Conservation (phyloP, 73 alveolate species). For the Uronychia setigera region DNA sequence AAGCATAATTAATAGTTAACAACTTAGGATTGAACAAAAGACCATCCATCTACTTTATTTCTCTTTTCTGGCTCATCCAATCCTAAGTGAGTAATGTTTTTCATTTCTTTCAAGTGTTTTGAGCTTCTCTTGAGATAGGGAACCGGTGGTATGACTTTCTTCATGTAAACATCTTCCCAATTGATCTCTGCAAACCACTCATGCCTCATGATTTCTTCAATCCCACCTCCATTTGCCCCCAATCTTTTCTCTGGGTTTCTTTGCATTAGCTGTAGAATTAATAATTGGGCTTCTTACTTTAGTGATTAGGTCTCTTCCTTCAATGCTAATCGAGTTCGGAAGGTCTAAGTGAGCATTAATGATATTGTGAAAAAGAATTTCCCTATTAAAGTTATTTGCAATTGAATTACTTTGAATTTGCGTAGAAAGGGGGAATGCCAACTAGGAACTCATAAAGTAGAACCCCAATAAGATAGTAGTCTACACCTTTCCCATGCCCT, state of each 20-base stretch:
- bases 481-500: constrained; percentile 95
- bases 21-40: too few species aligned
- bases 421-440: constrained; percentile 91
- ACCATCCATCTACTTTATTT: too few species aligned
- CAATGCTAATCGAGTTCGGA: constrained; percentile 67
- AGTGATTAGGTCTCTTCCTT: constrained; percentile 63
- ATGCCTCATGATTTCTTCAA: constrained; percentile 20
- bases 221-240: constrained; percentile 3
- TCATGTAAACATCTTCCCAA: constrained; percentile 24
- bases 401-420: constrained; percentile 59
- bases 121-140: background rate
- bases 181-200: constrained; percentile 12
- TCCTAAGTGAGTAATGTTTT: background rate
- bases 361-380: constrained; percentile 60
- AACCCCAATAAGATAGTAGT: constrained; percentile 91
- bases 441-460: constrained; percentile 88
- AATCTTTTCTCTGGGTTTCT: constrained; percentile 38
- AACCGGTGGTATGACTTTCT: background rate
- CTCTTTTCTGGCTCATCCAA: background rate
- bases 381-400: constrained; percentile 21
- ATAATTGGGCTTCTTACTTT: constrained; percentile 2
- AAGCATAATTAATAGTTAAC: too few species aligned
- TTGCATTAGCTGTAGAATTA: constrained; percentile 65
- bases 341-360: constrained; percentile 66
- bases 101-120: too few species aligned